These are phyloP conservation scores for Fabrea salina DNA, from an alignment of 169 alveolate species.

Conservation along the genomic window DNA sequence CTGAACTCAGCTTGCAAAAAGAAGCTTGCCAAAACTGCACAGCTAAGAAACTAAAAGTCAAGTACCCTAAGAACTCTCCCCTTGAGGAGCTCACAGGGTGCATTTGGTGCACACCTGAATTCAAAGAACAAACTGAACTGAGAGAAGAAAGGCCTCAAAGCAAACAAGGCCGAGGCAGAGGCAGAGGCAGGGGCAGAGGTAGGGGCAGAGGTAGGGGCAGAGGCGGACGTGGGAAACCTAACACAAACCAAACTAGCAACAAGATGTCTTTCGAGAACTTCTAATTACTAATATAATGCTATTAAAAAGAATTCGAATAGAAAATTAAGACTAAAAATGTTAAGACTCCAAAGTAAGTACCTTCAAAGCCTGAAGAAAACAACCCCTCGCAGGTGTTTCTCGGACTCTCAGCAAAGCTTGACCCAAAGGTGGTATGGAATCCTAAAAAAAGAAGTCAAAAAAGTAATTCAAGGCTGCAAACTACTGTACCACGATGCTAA, in stretches of 20 bases:
- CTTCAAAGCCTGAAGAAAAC: no score
- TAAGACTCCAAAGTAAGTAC: no score
- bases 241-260: background rate
- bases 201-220: slow-evolving; percentile 34
- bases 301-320: no score
- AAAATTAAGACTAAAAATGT: no score
- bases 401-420: no score
- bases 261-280: background rate
- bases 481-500: slow-evolving; percentile 26
- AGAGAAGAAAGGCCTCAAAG: slow-evolving; percentile 1
- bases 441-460: slow-evolving; percentile 12
- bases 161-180: slow-evolving; percentile 29
- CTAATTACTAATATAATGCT: no score
- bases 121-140: background rate
- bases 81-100: slow-evolving; percentile 39
- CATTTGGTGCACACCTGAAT: slow-evolving; percentile 38
- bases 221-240: slow-evolving; percentile 15
- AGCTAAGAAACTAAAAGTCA: slow-evolving; percentile 30
- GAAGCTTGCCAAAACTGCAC: slow-evolving; percentile 40
- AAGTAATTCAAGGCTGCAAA: slow-evolving; percentile 16
- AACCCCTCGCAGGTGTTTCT: no score
- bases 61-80: slow-evolving; percentile 24
- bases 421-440: background rate
- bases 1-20: slow-evolving; percentile 29
- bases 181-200: slow-evolving; percentile 27